These are phyloP conservation scores for Pezicula rhizophila DNA, from an alignment of 2,329 filamentous ascomycete species.

Conservation along the genomic window DNA sequence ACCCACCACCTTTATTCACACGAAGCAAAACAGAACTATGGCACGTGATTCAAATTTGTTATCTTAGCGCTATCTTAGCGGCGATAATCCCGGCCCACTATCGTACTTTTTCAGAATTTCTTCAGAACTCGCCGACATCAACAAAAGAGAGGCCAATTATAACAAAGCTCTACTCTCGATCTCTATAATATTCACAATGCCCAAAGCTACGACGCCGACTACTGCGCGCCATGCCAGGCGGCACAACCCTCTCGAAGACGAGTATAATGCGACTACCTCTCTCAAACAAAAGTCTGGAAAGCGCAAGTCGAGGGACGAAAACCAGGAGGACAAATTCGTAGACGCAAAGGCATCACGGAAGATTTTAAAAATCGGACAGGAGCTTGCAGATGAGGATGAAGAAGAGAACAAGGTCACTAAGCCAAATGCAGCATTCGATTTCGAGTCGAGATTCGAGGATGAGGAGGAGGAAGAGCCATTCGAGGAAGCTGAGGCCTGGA, in stretches of 20 bases:
- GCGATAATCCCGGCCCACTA: no score
- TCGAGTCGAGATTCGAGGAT: slow-evolving; percentile 67
- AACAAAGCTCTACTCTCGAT: slow-evolving; percentile 3
- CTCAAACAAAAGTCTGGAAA: slow-evolving; percentile 71
- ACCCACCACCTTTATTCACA: no score
- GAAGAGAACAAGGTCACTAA: slow-evolving; percentile 36
- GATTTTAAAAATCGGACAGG: slow-evolving; percentile 84
- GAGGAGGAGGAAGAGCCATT: slow-evolving; percentile 41
- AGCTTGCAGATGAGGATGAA: slow-evolving; percentile 77
- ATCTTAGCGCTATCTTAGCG: no score
- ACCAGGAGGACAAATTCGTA: slow-evolving; percentile 65
- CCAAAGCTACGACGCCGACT: slow-evolving; percentile 63
- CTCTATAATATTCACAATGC: slow-evolving; percentile 50
- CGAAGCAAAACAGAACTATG: no score
- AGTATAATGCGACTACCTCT: slow-evolving; percentile 65
- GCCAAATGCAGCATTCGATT: slow-evolving; percentile 66
- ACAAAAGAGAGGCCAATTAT: no score
- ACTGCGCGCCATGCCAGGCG: slow-evolving; percentile 56
- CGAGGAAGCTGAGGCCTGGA: slow-evolving; percentile 62
- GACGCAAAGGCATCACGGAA: slow-evolving; percentile 83
- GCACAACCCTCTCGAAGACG: slow-evolving; percentile 88
- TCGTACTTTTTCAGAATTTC: no score
- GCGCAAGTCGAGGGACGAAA: slow-evolving; percentile 54
- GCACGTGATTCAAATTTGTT: no score
- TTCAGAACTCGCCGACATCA: no score